Evolutionary conservation across 345 rosid genomes (phyloP), one percentile per base, ranked within the genome.

Genomic region (Diplotaxis tenuifolia): DNA sequence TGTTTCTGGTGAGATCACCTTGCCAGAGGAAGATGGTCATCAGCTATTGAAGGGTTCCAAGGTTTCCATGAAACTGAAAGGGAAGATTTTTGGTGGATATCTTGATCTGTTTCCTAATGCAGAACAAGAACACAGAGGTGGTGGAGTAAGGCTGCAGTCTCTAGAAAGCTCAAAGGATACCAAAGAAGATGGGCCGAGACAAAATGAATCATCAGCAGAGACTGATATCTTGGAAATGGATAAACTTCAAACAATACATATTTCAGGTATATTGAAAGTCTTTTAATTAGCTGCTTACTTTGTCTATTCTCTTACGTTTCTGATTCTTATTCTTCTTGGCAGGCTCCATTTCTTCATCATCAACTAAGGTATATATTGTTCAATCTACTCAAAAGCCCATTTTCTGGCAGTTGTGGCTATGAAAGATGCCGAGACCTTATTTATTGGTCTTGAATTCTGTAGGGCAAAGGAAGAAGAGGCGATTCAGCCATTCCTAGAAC

Each of bases 171-270:
- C 92, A 50, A 79, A 77, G 23, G 85, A 88, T 28, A 73, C 79
- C 28, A 79, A 82, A 72, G 87, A 70, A 57, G 72, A 64, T 57
- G 86, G 42, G 18, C 63, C 59, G 4, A 66, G 68, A 62, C 74
- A 82, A 18, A 42, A 78, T 67, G 92, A 82, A 75, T 91, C 96
- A 45, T 87, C 93, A 5, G 86, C 84, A 0, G 96, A 92, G 68
- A 89, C 93, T 54, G 79, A 85, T 56, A 83, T 86, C 57, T 79
- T 91, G 87, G 96, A 87, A 58, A 76, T 91, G 83, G 91, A 87
- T 87, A 66, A 65, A 62, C 75, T 82, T 65, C 72, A 49, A 53
- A 74, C 68, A 54, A 81, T 71, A 55, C 80, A 68, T 64, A 70
- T 66, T 65, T 79, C 75, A 1, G 93, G 98, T 91, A 84, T 14